A percentile compares a stretch with the other conserved stretches of the same genome.
These are phyloP conservation scores for Vanderwaltozyma tropicalis DNA, from an alignment of 805 yeast genomes.

Conservation along the genomic window DNA sequence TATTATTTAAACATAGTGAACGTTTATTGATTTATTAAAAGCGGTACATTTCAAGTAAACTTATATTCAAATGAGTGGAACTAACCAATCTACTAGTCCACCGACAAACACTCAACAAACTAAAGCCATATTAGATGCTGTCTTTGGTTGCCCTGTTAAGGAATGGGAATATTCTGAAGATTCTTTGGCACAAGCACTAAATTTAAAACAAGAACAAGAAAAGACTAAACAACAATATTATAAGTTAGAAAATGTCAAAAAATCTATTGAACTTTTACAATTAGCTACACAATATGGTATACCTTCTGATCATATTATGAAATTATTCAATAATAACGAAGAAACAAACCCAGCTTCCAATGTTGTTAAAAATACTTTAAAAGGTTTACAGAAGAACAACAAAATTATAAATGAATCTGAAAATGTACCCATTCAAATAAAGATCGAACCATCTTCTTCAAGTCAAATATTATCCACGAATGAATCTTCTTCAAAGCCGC, in stretches of 20 bases:
- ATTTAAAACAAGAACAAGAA: constrained; percentile 63
- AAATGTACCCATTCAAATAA: not conserved
- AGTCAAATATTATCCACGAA: constrained; percentile 1
- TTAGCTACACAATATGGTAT: constrained; percentile 51
- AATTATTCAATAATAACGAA: constrained; percentile 32
- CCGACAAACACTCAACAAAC: not conserved
- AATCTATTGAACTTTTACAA: constrained; percentile 51
- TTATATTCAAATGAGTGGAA: no score
- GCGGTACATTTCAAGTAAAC: no score
- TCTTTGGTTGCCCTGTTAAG: not conserved
- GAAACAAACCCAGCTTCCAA: no score
- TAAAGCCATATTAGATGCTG: not conserved
- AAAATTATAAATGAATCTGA: not conserved
- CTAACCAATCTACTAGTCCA: no score
- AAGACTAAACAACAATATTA: constrained; percentile 72
- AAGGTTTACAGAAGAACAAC: no score
- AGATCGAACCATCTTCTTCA: not conserved
- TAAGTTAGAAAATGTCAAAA: constrained; percentile 50
- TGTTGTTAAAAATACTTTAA: no score
- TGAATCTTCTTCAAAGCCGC: constrained; percentile 2
- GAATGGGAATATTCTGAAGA: constrained; percentile 49
- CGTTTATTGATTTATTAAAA: no score
- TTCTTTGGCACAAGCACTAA: constrained; percentile 47
- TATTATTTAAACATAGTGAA: no score
- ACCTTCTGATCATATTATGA: constrained; percentile 56